These are phyloP conservation scores for Lolium perenne DNA, from an alignment of 176 grass and related monocot species.

Conservation along the genomic window DNA sequence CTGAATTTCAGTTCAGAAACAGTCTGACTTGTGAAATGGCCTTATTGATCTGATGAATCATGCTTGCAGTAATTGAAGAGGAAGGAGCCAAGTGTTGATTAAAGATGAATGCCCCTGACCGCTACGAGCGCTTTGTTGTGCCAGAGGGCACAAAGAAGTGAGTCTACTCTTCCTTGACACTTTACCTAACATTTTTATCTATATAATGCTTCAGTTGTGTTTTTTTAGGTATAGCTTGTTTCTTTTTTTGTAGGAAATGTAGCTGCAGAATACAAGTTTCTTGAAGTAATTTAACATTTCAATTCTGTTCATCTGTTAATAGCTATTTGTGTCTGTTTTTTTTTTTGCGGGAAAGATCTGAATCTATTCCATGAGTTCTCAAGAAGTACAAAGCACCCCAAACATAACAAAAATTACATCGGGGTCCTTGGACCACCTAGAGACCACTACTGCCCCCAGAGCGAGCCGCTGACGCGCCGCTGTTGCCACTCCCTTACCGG, in stretches of 20 bases:
- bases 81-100: constrained; percentile 12
- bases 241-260: background rate
- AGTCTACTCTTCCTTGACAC: background rate
- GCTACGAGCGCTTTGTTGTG: constrained; percentile 14
- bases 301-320: background rate
- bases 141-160: constrained; percentile 19
- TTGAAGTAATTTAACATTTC: background rate
- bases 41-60: background rate
- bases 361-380: background rate
- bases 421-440: too few species aligned
- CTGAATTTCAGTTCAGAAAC: background rate
- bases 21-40: constrained; percentile 10
- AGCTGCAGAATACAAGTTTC: background rate
- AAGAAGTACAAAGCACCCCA: background rate
- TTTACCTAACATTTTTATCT: background rate
- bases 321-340: background rate
- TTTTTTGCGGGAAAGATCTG: background rate
- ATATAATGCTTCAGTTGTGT: background rate
- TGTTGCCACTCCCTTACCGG: too few species aligned
- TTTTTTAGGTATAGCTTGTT: background rate
- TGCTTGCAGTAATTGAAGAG: constrained; percentile 20
- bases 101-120: constrained; percentile 27
- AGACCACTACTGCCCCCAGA: too few species aligned
- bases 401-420: background rate
- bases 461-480: too few species aligned